These are phyloP conservation scores for Harringtonia aguacate DNA, from an alignment of 2,329 filamentous ascomycete genomes.

Conservation along the genomic window DNA sequence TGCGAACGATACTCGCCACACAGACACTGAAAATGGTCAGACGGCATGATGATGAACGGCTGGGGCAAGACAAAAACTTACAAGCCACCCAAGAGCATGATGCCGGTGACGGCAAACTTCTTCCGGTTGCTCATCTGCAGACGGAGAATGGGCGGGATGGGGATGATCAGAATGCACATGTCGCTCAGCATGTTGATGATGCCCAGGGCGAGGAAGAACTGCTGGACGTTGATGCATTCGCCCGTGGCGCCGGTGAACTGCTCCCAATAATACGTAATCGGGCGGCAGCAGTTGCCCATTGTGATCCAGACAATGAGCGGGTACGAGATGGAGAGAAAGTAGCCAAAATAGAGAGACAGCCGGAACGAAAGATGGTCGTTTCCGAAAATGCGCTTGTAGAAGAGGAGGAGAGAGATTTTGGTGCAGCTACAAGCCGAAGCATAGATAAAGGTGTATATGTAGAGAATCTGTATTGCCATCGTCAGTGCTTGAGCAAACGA, in stretches of 20 bases:
- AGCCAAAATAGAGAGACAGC: neutral
- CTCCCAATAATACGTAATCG: conserved; percentile 8
- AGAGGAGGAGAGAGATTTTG: conserved; percentile 15
- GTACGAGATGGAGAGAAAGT: conserved; percentile 9
- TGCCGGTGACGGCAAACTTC: conserved; percentile 30
- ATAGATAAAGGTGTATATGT: conserved; percentile 12
- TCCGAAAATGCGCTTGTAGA: conserved; percentile 14
- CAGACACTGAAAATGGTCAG: conserved; percentile 13
- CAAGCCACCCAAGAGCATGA: conserved; percentile 33
- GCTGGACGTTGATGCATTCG: conserved; percentile 5
- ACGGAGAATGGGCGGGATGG: conserved; percentile 26
- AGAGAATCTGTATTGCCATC: too few relatives aligned
- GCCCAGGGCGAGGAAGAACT: conserved; percentile 11
- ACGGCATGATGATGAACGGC: conserved; percentile 7
- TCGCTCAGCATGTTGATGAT: conserved; percentile 20
- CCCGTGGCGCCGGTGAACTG: conserved; percentile 11
- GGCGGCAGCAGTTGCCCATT: conserved; percentile 9
- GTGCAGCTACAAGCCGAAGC: conserved; percentile 5
- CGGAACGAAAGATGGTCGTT: neutral
- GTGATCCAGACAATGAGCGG: conserved; percentile 19
- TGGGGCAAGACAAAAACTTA: conserved; percentile 5
- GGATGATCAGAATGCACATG: conserved; percentile 23
- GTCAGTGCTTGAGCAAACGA: neutral
- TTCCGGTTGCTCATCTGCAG: conserved; percentile 32
- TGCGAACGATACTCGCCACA: conserved; percentile 15